Evolutionary conservation across 1,284 basidiomycete genomes (phyloP).

Genomic region (Ceratorhiza oryzae-sativae): DNA sequence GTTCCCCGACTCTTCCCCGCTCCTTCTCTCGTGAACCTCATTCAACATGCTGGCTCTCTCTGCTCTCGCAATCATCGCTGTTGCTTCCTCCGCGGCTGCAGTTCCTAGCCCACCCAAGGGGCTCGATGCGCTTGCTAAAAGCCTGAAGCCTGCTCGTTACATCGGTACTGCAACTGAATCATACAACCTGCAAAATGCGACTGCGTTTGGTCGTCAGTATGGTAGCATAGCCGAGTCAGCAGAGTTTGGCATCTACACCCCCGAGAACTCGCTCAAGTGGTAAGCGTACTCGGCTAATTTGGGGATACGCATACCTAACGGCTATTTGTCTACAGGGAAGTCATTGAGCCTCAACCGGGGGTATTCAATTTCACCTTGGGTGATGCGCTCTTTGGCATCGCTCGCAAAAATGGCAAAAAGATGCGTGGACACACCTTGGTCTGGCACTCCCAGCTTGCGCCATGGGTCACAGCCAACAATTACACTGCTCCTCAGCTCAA

Average conservation of each 20-base stretch:
- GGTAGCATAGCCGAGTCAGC: slow-evolving; percentile 24
- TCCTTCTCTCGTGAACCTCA: neutral
- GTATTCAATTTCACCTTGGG: slow-evolving; percentile 40
- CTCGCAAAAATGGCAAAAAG: slow-evolving; percentile 37
- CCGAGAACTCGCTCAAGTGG: slow-evolving; percentile 44
- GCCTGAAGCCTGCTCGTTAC: slow-evolving; percentile 27
- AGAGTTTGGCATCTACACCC: slow-evolving; percentile 43
- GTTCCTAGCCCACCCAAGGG: slow-evolving; percentile 22
- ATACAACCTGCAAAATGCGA: slow-evolving; percentile 36
- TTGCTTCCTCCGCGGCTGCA: neutral
- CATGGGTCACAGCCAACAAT: slow-evolving; percentile 41
- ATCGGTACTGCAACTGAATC: slow-evolving; percentile 39
- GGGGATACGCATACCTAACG: neutral
- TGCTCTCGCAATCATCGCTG: neutral
- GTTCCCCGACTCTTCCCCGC: slow-evolving; percentile 38
- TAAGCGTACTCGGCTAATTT: neutral
- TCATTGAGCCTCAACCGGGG: slow-evolving; percentile 34
- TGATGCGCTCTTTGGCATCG: slow-evolving; percentile 37
- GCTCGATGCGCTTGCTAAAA: slow-evolving; percentile 21
- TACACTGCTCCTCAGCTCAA: slow-evolving; percentile 40
- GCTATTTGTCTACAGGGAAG: slow-evolving; percentile 11
- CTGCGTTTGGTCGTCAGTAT: slow-evolving; percentile 34
- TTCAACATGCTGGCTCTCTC: slow-evolving; percentile 23
- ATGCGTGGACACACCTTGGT: slow-evolving; percentile 39
- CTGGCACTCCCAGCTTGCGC: slow-evolving; percentile 40